Conservation (phyloP, 345 rosid genomes). For the Salix dunnii region DNA sequence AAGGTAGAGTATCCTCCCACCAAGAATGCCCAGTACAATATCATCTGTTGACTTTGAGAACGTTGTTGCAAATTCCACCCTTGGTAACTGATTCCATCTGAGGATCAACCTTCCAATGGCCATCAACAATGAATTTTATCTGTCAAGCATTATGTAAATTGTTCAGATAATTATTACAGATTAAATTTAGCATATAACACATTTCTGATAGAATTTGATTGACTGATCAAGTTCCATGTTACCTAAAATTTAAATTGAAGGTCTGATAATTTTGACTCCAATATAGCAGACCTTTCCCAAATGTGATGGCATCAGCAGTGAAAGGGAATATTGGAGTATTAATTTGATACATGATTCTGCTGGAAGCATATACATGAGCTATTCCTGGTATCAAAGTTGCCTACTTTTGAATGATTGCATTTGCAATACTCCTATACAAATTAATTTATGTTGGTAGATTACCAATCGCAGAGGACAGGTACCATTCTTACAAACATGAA, state of each 20-base stretch:
- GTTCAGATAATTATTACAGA: background rate
- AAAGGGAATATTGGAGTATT: background rate
- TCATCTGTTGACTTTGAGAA: constrained; percentile 58
- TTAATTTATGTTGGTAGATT: too few species aligned
- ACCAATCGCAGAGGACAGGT: too few species aligned
- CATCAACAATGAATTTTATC: constrained; percentile 88
- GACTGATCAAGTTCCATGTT: too few species aligned
- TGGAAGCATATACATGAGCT: background rate
- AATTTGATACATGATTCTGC: background rate
- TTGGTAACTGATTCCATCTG: constrained; percentile 49
- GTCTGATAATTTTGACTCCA: background rate
- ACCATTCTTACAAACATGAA: too few species aligned
- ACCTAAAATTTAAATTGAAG: too few species aligned
- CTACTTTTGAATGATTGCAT: background rate
- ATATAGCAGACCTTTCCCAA: background rate
- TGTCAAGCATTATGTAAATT: constrained; percentile 19
- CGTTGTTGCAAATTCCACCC: constrained; percentile 66
- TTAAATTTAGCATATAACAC: background rate
- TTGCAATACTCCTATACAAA: background rate
- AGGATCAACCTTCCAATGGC: constrained; percentile 71
- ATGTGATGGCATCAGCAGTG: background rate
- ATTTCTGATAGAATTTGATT: background rate
- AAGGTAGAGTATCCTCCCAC: background rate
- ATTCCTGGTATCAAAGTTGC: background rate
- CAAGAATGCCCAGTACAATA: background rate